Percentiles rank a stretch among this genome's conserved stretches.
phyloP scores from a whole-genome alignment of 192 early-diverging fungal species.

The Entomortierella beljakovae region DNA sequence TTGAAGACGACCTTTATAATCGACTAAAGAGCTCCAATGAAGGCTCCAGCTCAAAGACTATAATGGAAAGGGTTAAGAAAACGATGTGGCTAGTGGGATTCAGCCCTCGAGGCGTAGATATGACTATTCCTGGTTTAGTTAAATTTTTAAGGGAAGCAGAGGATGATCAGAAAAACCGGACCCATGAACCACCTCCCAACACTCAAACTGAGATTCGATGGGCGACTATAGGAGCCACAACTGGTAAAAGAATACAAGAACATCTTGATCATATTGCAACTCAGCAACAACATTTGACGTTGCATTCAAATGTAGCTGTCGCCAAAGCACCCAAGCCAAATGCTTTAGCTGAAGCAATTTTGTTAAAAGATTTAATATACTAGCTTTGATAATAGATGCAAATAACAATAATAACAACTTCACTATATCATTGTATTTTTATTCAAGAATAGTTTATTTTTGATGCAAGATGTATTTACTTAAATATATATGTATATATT shows the following conservation, averaged over 20 bases:
- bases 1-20: slow-evolving; percentile 2
- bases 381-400: too few species aligned
- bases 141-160: neutral
- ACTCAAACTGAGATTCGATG: slow-evolving; percentile 7
- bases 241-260: slow-evolving; percentile 25
- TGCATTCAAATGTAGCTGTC: neutral
- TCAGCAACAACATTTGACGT: neutral
- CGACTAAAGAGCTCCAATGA: neutral
- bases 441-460: too few species aligned
- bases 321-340: slow-evolving; percentile 30
- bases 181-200: too few species aligned
- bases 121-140: neutral
- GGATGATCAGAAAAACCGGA: neutral
- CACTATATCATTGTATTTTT: too few species aligned
- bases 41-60: neutral
- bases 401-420: too few species aligned
- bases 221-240: slow-evolving; percentile 43
- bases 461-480: too few species aligned
- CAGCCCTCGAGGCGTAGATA: slow-evolving; percentile 43
- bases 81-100: slow-evolving; percentile 41
- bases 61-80: neutral
- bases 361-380: too few species aligned
- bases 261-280: slow-evolving; percentile 2
- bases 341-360: slow-evolving; percentile 24
- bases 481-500: too few species aligned